Evolutionary conservation across 257 asterid genomes (phyloP), one percentile per base, ranked within the genome.

Genomic region (Agastache rugosa): DNA sequence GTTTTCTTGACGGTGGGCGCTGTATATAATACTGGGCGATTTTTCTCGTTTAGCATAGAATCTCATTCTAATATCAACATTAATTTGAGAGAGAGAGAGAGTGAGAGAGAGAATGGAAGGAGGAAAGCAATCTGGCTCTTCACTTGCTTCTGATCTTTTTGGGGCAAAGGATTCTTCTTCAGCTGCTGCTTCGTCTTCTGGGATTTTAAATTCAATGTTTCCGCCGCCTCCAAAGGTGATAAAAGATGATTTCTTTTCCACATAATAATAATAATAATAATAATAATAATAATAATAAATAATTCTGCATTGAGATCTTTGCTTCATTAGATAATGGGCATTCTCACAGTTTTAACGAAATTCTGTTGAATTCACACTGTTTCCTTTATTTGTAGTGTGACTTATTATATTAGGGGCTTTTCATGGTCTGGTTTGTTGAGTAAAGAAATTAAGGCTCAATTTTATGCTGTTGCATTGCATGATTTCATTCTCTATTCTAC

Each of bases 111-210:
- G 50, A 62, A 90, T 90, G 97, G 98, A 86, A 72, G 91, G 89
- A 59, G 82, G 76, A 69, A 91, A 87, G 73, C 81, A 84, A 82
- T 75, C 92, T 4, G 86, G 87, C 27, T 87, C 96, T 76, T 87
- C 98, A 45, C 86, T 93, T 50, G 83, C 96, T 76, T 67, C 96
- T 91, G 97, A 91, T 79, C 97, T 91, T 81, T 93, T 93, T 58
- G 98, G 97, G 75, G 89, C 87, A 0, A 89, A 88, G 71, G 89
- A 87, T 14, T 61, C 86, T 58, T 70, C 87, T 41, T 42, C 64
- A 11, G 70, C 72, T 50, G 77, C 88, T 45, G 74, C 88, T 58
- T 75, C 96, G 2, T 75, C 96, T 70, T 75, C 96, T 53, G 85
- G 85, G 77, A 73, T 89, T 75, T 89, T 89, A 44, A 83, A 83